phyloP scores from a whole-genome alignment of 2,329 filamentous ascomycete species.

The Arthrobotrys conoides region DNA sequence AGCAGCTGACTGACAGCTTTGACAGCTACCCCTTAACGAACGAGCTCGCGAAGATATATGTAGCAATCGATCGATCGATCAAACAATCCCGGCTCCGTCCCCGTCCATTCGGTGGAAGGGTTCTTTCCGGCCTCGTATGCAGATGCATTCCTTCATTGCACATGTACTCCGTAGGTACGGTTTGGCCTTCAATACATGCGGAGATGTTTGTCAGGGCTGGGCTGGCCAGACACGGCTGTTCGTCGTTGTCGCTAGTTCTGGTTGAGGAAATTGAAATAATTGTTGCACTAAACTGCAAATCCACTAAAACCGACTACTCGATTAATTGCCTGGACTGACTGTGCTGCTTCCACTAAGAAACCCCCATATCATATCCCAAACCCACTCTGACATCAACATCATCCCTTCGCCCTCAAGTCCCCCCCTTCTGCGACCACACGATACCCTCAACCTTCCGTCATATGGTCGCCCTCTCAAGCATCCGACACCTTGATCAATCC shows the following conservation, averaged over 20 bases:
- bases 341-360: slow-evolving; percentile 18
- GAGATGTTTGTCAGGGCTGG: slow-evolving; percentile 31
- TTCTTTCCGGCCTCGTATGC: neutral
- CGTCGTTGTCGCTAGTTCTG: slow-evolving; percentile 22
- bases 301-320: slow-evolving; percentile 41
- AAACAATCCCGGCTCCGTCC: neutral
- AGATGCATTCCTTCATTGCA: no score
- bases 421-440: slow-evolving; percentile 44
- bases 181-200: no score
- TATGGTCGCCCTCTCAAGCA: slow-evolving; percentile 24
- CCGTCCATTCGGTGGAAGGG: neutral
- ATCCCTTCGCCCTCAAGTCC: slow-evolving; percentile 42
- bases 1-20: slow-evolving; percentile 27
- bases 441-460: slow-evolving; percentile 5
- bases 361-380: slow-evolving; percentile 58
- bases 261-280: slow-evolving; percentile 44
- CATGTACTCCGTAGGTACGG: neutral
- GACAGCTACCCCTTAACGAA: slow-evolving; percentile 18
- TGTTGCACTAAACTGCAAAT: slow-evolving; percentile 41
- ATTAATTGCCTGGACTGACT: slow-evolving; percentile 55
- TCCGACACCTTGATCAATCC: slow-evolving; percentile 26
- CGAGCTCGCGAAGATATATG: neutral
- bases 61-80: neutral
- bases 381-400: slow-evolving; percentile 52
- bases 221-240: slow-evolving; percentile 34